Evolutionary conservation across 495 filamentous ascomycete genomes (phyloP).

Genomic region (Neurospora africana): DNA sequence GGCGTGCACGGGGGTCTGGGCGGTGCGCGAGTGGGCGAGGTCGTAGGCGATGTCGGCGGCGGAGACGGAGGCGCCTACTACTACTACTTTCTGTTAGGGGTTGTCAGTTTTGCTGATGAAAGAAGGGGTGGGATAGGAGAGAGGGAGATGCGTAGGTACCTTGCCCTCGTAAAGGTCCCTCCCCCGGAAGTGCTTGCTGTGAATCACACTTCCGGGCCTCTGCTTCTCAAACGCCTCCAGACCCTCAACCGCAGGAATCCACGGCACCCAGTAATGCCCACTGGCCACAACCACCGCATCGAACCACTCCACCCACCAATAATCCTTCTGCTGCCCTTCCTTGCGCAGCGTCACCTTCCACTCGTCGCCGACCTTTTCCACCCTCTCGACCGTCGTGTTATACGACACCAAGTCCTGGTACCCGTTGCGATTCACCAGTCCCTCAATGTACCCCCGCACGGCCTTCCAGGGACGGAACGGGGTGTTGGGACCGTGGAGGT

Average conservation of each 20-base stretch:
- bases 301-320: conserved; percentile 37
- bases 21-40: conserved; percentile 32
- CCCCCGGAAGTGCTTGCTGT: conserved; percentile 56
- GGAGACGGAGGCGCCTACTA: conserved; percentile 63
- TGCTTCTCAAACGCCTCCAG: conserved; percentile 27
- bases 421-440: conserved; percentile 20
- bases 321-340: conserved; percentile 19
- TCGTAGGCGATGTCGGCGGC: conserved; percentile 68
- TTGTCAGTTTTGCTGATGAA: too few relatives aligned
- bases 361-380: conserved; percentile 22
- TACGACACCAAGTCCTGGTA: conserved; percentile 27
- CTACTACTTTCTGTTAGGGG: conserved; percentile 37
- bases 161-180: conserved; percentile 47
- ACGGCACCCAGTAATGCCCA: conserved; percentile 62
- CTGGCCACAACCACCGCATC: conserved; percentile 66
- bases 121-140: not conserved
- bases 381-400: conserved; percentile 29
- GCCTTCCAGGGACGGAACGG: conserved; percentile 28
- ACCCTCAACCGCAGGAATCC: conserved; percentile 52
- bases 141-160: conserved; percentile 4
- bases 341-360: conserved; percentile 29
- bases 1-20: conserved; percentile 20
- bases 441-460: conserved; percentile 24
- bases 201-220: conserved; percentile 43
- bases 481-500: conserved; percentile 21